Evolutionary conservation across 2,329 filamentous ascomycete genomes (phyloP).

Genomic region (Aplosporella prunicola): DNA sequence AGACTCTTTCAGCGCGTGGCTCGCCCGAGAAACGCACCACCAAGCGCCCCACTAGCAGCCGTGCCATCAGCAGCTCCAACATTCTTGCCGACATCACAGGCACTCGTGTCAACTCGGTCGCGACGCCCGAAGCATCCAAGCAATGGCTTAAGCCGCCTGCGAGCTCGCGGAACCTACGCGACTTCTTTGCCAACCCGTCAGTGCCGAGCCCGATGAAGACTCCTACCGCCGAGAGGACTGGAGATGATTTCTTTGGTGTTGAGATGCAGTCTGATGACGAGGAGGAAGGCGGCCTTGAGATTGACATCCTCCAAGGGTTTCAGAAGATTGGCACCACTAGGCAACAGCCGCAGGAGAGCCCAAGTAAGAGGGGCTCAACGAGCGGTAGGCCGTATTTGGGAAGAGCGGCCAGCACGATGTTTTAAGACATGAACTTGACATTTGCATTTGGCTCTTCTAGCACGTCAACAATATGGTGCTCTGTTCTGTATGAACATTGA

Average conservation of each 20-base stretch:
- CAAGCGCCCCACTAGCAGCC: constrained; percentile 52
- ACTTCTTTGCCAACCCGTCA: constrained; percentile 11
- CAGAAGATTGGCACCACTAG: constrained; percentile 54
- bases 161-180: constrained; percentile 5
- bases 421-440: constrained; percentile 1
- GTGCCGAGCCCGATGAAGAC: constrained; percentile 8
- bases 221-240: constrained; percentile 2
- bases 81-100: constrained; percentile 54
- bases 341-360: constrained; percentile 5
- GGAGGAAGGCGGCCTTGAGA: constrained; percentile 48
- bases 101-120: constrained; percentile 42
- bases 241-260: constrained; percentile 46
- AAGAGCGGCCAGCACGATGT: constrained; percentile 3
- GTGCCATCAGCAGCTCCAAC: constrained; percentile 52
- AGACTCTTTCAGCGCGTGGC: constrained; percentile 38
- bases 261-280: constrained; percentile 51
- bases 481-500: not conserved
- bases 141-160: constrained; percentile 36
- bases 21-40: constrained; percentile 59
- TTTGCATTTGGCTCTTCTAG: not conserved
- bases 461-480: not conserved
- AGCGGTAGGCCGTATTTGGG: too few species aligned
- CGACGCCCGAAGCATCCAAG: constrained; percentile 37
- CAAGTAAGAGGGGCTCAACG: constrained; percentile 5
- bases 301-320: constrained; percentile 68